Evolutionary conservation across 352 stramenopile species (phyloP).

Genomic region (Pythium dissotocum): DNA sequence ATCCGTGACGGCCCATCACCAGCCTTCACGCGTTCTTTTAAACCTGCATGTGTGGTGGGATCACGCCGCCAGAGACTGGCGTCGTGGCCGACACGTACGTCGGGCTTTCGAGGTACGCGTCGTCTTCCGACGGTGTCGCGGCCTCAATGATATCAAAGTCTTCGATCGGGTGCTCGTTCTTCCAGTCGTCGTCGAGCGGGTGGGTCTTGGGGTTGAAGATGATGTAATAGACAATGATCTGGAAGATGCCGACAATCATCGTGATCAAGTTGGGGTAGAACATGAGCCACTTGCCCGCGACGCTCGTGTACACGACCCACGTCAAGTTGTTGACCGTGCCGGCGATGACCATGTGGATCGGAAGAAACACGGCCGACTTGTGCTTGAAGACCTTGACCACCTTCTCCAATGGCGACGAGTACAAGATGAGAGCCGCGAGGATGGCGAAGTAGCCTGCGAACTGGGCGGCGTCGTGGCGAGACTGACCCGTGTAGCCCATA

Average conservation of each 20-base stretch:
- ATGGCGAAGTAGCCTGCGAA: conserved; percentile 45
- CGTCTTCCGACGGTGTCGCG: conserved; percentile 9
- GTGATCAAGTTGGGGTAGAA: conserved; percentile 49
- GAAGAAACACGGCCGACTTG: conserved; percentile 55
- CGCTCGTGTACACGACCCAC: conserved; percentile 54
- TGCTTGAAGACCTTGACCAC: conserved; percentile 47
- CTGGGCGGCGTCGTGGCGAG: conserved; percentile 24
- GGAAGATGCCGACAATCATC: conserved; percentile 34
- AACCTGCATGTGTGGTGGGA: conserved; percentile 10
- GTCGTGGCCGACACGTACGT: conserved; percentile 9
- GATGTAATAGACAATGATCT: conserved; percentile 46
- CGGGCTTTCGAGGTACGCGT: conserved; percentile 14
- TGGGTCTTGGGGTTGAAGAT: conserved; percentile 55
- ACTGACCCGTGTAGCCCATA: conserved; percentile 13
- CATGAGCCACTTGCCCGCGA: conserved; percentile 52
- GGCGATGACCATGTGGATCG: conserved; percentile 60
- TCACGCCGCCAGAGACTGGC: not conserved
- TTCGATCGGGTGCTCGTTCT: conserved; percentile 9
- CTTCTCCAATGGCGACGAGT: conserved; percentile 59
- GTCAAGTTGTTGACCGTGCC: conserved; percentile 51
- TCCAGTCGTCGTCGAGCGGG: conserved; percentile 30
- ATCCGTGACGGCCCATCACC: not conserved
- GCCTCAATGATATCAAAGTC: not conserved
- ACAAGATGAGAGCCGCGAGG: conserved; percentile 49
- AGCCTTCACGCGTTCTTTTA: not conserved